Percentiles rank a stretch among this genome's conserved stretches.
Evolutionary conservation across 208 protist genomes (phyloP).

Genomic region (Trypanosoma rangeli): DNA sequence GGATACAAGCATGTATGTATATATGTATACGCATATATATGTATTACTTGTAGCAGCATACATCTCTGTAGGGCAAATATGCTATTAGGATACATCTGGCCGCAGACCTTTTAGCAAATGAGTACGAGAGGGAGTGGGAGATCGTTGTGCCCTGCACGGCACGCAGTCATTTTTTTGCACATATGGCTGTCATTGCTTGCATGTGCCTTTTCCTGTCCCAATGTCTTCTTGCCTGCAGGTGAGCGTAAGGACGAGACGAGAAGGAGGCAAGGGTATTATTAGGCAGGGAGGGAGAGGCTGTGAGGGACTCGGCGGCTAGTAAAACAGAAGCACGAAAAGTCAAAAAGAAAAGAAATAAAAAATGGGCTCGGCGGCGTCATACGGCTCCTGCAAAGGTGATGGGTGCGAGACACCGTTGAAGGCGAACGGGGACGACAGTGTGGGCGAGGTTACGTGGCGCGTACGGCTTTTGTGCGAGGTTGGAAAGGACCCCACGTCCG

Average conservation of each 20-base stretch:
- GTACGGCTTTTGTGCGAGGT: conserved; percentile 24
- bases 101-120: neutral
- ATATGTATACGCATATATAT: neutral
- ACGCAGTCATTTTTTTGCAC: no score
- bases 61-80: no score
- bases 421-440: neutral
- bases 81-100: no score
- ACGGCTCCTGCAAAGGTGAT: neutral
- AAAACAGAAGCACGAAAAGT: neutral
- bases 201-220: neutral
- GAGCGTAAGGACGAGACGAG: no score
- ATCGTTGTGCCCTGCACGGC: no score
- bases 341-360: neutral
- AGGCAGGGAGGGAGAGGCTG: no score
- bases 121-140: no score
- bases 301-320: neutral
- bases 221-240: no score
- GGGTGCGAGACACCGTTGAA: neutral
- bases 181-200: neutral
- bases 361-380: conserved; percentile 7
- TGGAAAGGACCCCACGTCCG: conserved; percentile 46
- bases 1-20: conserved; percentile 19
- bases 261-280: no score
- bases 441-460: conserved; percentile 10
- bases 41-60: neutral